A percentile compares a stretch with the other conserved stretches of the same genome.
Conservation (phyloP, 345 rosid genomes). For the Arabidopsis arenosa region DNA sequence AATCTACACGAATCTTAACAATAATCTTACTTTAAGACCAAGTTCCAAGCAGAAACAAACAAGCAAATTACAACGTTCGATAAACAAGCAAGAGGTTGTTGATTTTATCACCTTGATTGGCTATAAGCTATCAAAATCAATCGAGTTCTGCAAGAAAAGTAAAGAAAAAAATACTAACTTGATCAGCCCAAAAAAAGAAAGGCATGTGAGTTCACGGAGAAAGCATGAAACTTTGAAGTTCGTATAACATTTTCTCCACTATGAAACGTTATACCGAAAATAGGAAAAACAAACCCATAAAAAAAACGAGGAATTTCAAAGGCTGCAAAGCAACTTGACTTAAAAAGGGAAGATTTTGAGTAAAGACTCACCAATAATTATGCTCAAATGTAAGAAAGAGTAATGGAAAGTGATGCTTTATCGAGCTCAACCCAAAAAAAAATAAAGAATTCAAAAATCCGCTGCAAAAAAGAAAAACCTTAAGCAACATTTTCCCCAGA, state of each 20-base stretch:
- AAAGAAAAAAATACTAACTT: not conserved
- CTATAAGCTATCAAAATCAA: constrained; percentile 44
- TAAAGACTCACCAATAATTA: constrained; percentile 50
- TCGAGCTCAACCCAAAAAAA: not conserved
- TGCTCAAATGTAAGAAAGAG: constrained; percentile 18
- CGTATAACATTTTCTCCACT: constrained; percentile 36
- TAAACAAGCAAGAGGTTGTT: constrained; percentile 22
- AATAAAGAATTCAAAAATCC: not conserved
- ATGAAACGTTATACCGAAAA: constrained; percentile 23
- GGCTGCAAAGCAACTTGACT: constrained; percentile 38
- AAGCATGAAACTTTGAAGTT: constrained; percentile 53
- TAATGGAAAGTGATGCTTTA: constrained; percentile 30
- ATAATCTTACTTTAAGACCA: constrained; percentile 34
- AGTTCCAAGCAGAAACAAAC: constrained; percentile 41
- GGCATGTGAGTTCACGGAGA: constrained; percentile 59
- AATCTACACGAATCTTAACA: constrained; percentile 50
- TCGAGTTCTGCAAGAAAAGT: constrained; percentile 48
- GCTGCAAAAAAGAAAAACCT: constrained; percentile 21
- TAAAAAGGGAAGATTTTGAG: constrained; percentile 49
- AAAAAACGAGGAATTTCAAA: constrained; percentile 32
- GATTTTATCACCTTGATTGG: constrained; percentile 47
- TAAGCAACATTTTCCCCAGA: constrained; percentile 37
- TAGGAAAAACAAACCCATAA: constrained; percentile 15
- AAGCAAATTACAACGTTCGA: constrained; percentile 30
- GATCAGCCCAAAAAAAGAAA: constrained; percentile 28